Percentiles rank a stretch among this genome's conserved stretches.
These are phyloP conservation scores for Debaryomycetaceae sp. DNA, from an alignment of 1,139 yeast species.

Conservation along the genomic window DNA sequence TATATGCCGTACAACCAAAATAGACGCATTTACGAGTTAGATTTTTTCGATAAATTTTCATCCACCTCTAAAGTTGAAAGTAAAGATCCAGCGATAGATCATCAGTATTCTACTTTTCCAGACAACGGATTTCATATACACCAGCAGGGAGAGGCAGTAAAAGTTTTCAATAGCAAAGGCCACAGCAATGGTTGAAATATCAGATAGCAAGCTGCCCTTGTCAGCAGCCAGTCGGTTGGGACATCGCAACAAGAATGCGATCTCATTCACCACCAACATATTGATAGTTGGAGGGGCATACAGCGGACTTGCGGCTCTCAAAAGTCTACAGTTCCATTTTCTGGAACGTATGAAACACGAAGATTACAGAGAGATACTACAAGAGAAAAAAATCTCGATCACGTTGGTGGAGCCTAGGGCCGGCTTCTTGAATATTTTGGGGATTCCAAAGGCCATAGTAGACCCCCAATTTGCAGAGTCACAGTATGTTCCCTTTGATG, in stretches of 20 bases:
- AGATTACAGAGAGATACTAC: slow-evolving; percentile 1
- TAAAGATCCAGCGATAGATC: not conserved
- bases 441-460: slow-evolving; percentile 40
- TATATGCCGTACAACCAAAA: not conserved
- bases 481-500: slow-evolving; percentile 28
- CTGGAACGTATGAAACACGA: slow-evolving; percentile 2
- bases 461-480: slow-evolving; percentile 39
- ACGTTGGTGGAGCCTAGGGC: slow-evolving; percentile 41
- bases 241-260: slow-evolving; percentile 1
- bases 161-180: no score
- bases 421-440: slow-evolving; percentile 43
- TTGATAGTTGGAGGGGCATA: slow-evolving; percentile 42
- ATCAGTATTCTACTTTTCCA: not conserved
- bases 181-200: no score
- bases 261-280: slow-evolving; percentile 15
- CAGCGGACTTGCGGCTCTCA: slow-evolving; percentile 36
- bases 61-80: not conserved
- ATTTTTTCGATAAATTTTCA: not conserved
- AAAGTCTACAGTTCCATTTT: slow-evolving; percentile 24
- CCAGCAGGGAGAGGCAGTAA: not conserved
- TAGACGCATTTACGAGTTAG: not conserved
- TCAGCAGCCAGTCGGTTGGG: slow-evolving; percentile 2
- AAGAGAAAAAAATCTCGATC: slow-evolving; percentile 19
- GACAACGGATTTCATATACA: not conserved
- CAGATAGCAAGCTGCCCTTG: not conserved